These are phyloP conservation scores for Chaetothyriales sp. DNA, from an alignment of 2,329 filamentous ascomycete species.

Conservation along the genomic window DNA sequence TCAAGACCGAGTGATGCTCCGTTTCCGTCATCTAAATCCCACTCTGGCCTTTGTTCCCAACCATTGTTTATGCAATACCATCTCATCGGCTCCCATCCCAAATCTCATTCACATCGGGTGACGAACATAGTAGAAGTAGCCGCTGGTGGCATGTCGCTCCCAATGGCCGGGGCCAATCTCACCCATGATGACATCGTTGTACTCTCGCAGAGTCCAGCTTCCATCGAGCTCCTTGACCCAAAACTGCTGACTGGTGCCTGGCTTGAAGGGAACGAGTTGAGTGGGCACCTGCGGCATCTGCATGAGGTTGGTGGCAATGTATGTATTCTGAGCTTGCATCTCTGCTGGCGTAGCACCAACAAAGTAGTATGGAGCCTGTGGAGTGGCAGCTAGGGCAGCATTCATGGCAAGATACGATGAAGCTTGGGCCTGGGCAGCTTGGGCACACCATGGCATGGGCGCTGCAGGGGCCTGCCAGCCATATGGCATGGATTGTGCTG, in stretches of 20 bases:
- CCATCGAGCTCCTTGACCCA: conserved; percentile 25
- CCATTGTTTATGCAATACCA: neutral
- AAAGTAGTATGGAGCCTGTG: conserved; percentile 15
- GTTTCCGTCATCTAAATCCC: neutral
- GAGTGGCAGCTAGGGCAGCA: conserved; percentile 11
- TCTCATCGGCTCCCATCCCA: neutral
- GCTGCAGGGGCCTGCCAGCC: neutral
- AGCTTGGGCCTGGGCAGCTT: conserved; percentile 10
- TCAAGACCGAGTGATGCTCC: neutral
- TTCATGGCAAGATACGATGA: conserved; percentile 14
- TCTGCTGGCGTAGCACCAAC: conserved; percentile 16
- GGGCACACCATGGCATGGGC: neutral
- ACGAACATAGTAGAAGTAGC: conserved; percentile 16
- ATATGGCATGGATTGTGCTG: neutral
- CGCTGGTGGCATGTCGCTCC: conserved; percentile 15
- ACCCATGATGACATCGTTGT: conserved; percentile 12
- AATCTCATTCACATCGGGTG: conserved; percentile 5
- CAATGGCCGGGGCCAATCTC: conserved; percentile 16
- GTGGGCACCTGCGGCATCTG: conserved; percentile 8
- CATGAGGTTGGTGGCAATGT: conserved; percentile 13
- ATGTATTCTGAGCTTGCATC: conserved; percentile 20
- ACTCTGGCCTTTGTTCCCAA: neutral
- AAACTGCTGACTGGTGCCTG: conserved; percentile 19
- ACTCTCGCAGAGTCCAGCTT: conserved; percentile 21
- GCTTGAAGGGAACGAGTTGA: conserved; percentile 21